Conservation (phyloP, 208 protist species). For the Crithidia sp. region DNA sequence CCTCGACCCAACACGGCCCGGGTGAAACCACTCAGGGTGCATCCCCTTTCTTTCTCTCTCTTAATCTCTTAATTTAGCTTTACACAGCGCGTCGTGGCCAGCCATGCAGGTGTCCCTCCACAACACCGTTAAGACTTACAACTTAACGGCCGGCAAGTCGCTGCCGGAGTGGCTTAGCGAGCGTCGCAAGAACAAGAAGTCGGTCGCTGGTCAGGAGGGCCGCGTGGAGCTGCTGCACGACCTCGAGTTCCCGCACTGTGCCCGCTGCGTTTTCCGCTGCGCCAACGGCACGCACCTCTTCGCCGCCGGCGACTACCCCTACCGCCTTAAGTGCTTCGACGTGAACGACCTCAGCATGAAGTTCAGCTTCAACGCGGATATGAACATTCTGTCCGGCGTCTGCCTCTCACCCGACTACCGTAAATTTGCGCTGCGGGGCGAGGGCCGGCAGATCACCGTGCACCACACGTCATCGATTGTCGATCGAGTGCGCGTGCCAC, state of each 20-base stretch:
- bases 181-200: conserved; percentile 68
- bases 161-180: conserved; percentile 87
- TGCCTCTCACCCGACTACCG: conserved; percentile 89
- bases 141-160: conserved; percentile 88
- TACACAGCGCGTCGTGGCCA: background rate
- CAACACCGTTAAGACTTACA: conserved; percentile 90
- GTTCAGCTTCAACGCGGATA: conserved; percentile 91
- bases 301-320: conserved; percentile 87
- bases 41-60: background rate
- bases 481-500: conserved; percentile 81
- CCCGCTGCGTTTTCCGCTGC: conserved; percentile 78
- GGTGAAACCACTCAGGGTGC: background rate
- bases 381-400: conserved; percentile 80
- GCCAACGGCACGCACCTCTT: conserved; percentile 88
- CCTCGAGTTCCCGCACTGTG: conserved; percentile 88
- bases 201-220: conserved; percentile 52
- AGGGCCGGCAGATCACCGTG: conserved; percentile 83
- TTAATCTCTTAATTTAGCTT: background rate
- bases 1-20: too few relatives aligned
- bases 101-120: conserved; percentile 85
- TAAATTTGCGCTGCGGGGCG: conserved; percentile 86
- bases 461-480: conserved; percentile 85
- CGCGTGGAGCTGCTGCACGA: conserved; percentile 90
- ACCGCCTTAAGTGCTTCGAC: conserved; percentile 90
- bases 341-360: conserved; percentile 93